A percentile compares a stretch with the other conserved stretches of the same genome.
These are phyloP conservation scores for Trapa bicornis DNA, from an alignment of 345 rosid genomes.

Conservation along the genomic window DNA sequence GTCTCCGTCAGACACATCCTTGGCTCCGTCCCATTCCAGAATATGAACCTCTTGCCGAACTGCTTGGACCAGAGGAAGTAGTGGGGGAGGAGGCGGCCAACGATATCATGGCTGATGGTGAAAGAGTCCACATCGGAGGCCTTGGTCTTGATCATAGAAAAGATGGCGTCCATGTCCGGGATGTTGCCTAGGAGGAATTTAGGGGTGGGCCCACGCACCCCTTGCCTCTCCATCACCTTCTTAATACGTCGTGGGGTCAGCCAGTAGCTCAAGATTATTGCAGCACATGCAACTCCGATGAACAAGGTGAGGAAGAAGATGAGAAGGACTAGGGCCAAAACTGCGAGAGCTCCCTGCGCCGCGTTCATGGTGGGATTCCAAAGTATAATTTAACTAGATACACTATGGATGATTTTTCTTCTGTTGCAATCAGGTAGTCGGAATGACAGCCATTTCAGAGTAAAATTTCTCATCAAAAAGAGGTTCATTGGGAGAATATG, in stretches of 20 bases:
- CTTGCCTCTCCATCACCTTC: slow-evolving; percentile 68
- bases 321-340: slow-evolving; percentile 1
- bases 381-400: too few relatives aligned
- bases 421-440: too few relatives aligned
- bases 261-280: slow-evolving; percentile 49
- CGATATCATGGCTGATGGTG: slow-evolving; percentile 54
- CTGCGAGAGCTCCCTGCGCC: slow-evolving; percentile 13
- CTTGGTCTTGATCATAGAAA: slow-evolving; percentile 17
- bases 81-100: slow-evolving; percentile 77
- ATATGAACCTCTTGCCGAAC: slow-evolving; percentile 78
- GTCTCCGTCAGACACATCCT: slow-evolving; percentile 70
- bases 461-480: too few relatives aligned
- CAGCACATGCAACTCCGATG: slow-evolving; percentile 34
- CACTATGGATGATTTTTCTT: too few relatives aligned
- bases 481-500: too few relatives aligned
- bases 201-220: slow-evolving; percentile 79
- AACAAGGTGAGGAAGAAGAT: slow-evolving; percentile 20
- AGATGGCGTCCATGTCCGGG: slow-evolving; percentile 39
- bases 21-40: slow-evolving; percentile 87
- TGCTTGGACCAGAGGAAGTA: slow-evolving; percentile 63
- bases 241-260: slow-evolving; percentile 67
- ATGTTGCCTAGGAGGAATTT: slow-evolving; percentile 70
- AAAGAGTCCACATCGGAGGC: slow-evolving; percentile 34
- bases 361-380: background rate
- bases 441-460: too few relatives aligned